Evolutionary conservation across 208 protist genomes (phyloP).

Genomic region (Plasmodiophora brassicae): DNA sequence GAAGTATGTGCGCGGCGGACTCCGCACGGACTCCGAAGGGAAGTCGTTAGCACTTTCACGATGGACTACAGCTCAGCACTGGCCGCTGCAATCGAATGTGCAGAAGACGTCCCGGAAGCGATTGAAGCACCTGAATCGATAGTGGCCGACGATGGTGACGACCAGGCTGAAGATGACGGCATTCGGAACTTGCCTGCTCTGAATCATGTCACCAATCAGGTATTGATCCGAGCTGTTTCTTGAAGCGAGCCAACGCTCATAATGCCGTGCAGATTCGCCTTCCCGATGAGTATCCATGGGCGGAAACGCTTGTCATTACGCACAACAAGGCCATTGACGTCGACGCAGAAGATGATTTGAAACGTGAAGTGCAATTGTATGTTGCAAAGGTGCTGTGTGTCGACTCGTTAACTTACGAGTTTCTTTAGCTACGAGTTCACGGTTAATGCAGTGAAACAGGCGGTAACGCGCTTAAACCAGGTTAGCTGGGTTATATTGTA

Average conservation of each 20-base stretch:
- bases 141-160: not conserved
- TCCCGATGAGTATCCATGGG: not conserved
- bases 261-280: not conserved
- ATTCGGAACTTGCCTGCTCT: not conserved
- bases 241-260: no score
- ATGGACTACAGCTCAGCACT: conserved; percentile 18
- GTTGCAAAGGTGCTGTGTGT: not conserved
- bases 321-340: not conserved
- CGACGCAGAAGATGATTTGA: not conserved
- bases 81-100: not conserved
- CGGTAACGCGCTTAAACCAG: not conserved
- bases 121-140: not conserved
- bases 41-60: not conserved
- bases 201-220: conserved; percentile 5
- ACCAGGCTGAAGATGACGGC: not conserved
- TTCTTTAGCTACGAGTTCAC: not conserved
- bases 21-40: not conserved
- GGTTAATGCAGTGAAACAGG: not conserved
- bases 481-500: not conserved
- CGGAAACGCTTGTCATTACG: conserved; percentile 6
- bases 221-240: no score
- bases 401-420: not conserved
- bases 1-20: not conserved
- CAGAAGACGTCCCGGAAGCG: not conserved
- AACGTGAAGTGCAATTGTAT: conserved; percentile 19